These are phyloP conservation scores for Metarhizium humberi DNA, from an alignment of 2,329 filamentous ascomycete genomes.

Conservation along the genomic window DNA sequence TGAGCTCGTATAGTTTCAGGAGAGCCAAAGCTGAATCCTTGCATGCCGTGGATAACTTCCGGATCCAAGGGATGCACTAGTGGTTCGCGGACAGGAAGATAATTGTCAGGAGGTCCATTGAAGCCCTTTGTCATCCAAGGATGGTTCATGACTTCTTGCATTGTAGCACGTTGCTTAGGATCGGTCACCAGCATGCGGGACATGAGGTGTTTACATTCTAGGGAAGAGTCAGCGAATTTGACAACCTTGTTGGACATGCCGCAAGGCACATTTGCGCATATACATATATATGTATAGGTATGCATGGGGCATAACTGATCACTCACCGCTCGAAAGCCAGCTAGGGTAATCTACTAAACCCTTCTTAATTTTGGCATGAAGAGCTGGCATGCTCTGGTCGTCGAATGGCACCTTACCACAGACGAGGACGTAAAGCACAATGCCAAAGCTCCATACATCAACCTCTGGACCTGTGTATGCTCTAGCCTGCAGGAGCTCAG, in stretches of 20 bases:
- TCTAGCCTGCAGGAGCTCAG: conserved; percentile 84
- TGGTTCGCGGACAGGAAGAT: conserved; percentile 73
- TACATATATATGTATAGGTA: not conserved
- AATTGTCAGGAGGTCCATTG: conserved; percentile 77
- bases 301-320: not conserved
- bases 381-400: conserved; percentile 96
- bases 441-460: conserved; percentile 97
- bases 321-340: conserved; percentile 74
- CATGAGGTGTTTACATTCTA: conserved; percentile 90
- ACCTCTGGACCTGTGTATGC: conserved; percentile 96
- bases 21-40: conserved; percentile 92
- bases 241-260: not conserved
- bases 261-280: not conserved
- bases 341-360: conserved; percentile 91
- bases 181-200: conserved; percentile 95
- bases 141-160: conserved; percentile 88
- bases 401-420: conserved; percentile 98
- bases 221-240: not conserved
- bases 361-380: conserved; percentile 98
- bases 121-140: conserved; percentile 96
- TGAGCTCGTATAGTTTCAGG: conserved; percentile 75
- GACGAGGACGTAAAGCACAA: conserved; percentile 92
- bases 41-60: conserved; percentile 86
- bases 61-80: conserved; percentile 75
- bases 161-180: conserved; percentile 72